Evolutionary conservation across 2,329 filamentous ascomycete genomes (phyloP), one percentile per base, ranked within the genome.

Genomic region (Knufia petricola): DNA sequence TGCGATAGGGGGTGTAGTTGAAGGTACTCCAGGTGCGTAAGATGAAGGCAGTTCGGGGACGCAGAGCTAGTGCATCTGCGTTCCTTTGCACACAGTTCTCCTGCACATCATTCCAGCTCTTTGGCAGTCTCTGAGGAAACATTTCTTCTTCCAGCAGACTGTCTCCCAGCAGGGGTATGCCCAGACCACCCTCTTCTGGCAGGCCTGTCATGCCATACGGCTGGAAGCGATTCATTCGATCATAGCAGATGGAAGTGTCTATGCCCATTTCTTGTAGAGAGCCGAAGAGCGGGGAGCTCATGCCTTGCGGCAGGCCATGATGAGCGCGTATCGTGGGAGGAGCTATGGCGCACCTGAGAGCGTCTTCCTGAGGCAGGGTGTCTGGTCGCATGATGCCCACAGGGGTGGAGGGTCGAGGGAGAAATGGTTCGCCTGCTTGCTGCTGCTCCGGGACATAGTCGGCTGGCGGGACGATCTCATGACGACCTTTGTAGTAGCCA

Each of bases 91-190:
- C 63, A 59, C 86, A 92, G 23, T 75, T 66, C 45, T 78, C 69
- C 61, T 90, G 85, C 15, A 90, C 68, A 26, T 75, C 66, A 12
- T 82, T 82, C 86, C 86, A 92, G 53, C 78, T 74, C 26, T 71
- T 68, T 23, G 76, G 69, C 81, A 84, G 88, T 21, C 61, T 49
- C 4, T 40, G 32, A n/a, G 37, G 7, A n/a, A 9, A 12, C n/a
- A 65, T 56, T 1, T 55, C 52, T 1, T 54, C 46, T 20, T 52
- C 15, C n/a, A 46, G 46, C 4, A 31, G 46, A 24, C 49, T 49
- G 31, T 58, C 55, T 10, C 55, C 56, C 13, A 49, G 48, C 32
- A 40, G 12, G 2, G 45, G 38, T 12, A 49, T 20, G 17, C 51
- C 48, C 15, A 61, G 53, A 21, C 59, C 61, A 21, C 51, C 57